phyloP scores from a whole-genome alignment of 2,329 filamentous ascomycete genomes.

The Neurospora crassa region DNA sequence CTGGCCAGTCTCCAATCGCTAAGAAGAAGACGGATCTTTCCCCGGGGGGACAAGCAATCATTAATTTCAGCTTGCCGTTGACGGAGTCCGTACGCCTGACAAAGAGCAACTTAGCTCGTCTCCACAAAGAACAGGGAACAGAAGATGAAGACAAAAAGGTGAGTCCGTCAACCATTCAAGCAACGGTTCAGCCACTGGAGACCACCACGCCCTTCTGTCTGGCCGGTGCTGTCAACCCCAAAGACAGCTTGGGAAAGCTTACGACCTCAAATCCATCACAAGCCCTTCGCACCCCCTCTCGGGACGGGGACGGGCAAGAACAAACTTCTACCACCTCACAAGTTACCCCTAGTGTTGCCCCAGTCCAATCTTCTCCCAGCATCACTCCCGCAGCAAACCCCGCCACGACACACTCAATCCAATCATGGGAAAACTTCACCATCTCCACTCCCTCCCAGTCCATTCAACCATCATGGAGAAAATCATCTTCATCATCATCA shows the following conservation, averaged over 20 bases:
- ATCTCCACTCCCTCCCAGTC: not conserved
- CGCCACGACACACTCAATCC: not conserved
- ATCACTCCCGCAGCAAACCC: too few relatives aligned
- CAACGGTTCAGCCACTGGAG: too few relatives aligned
- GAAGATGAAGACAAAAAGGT: not conserved
- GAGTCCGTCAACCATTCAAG: not conserved
- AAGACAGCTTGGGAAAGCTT: too few relatives aligned
- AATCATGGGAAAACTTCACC: not conserved
- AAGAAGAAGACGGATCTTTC: not conserved
- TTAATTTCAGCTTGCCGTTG: not conserved
- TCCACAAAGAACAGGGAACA: rapidly evolving
- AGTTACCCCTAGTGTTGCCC: not conserved
- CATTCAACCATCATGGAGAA: not conserved
- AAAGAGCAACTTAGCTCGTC: not conserved
- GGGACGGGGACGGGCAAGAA: too few relatives aligned
- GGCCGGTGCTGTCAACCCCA: too few relatives aligned
- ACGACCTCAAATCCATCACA: too few relatives aligned
- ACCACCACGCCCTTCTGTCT: too few relatives aligned
- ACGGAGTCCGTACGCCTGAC: not conserved
- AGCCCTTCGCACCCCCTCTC: too few relatives aligned
- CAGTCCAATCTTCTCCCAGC: not conserved
- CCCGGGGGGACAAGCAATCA: not conserved
- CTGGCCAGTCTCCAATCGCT: not conserved
- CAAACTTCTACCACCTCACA: not conserved
- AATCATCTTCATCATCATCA: not conserved